Evolutionary conservation across 345 rosid genomes (phyloP), one percentile per base, ranked within the genome.

Genomic region (Eucalyptus regnans): DNA sequence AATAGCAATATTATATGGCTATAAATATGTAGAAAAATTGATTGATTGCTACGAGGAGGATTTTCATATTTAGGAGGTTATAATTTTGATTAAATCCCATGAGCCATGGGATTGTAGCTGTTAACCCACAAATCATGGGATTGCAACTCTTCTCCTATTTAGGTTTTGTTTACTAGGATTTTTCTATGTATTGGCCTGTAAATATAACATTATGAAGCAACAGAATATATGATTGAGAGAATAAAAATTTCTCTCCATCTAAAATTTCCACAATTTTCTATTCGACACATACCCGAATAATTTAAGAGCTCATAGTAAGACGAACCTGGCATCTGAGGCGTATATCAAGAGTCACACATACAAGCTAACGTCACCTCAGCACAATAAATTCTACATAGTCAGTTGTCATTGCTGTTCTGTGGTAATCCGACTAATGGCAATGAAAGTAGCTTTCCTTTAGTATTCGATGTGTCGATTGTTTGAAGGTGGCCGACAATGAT

Each of bases 231-330:
- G 41, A 66, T n/a, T 8, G 10, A 14, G 10, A 14, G 41, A 66
- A 66, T 6, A 64, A 64, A 14, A 64, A n/a, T 29, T 64, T 60
- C 9, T 64, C 37, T 64, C 20, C 20, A n/a, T n/a, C 5, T 8
- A 58, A n/a, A 64, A 64, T 52, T 52, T 52, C 10, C 58, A 3
- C 2, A 52, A 52, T 20, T 20, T 52, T 52, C 58, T 52, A 7
- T 20, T 52, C 0, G 1, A 52, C 58, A 52, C 0, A 6, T 56
- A 23, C 62, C 29, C 6, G 0, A 56, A 56, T 56, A 56, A 56
- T 56, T 22, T 56, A 4, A 56, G 6, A 56, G 62, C 12, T 22
- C 29, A 56, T 9, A 10, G 7, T 22, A 56, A 56, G 29, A 56
- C 13, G 62, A 56, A 56, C 62, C 3, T 9, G 1, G 29, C 62